Percentiles rank a stretch among this genome's conserved stretches.
Conservation (phyloP, 2,329 filamentous ascomycete species). For the Colletotrichum incanum region DNA sequence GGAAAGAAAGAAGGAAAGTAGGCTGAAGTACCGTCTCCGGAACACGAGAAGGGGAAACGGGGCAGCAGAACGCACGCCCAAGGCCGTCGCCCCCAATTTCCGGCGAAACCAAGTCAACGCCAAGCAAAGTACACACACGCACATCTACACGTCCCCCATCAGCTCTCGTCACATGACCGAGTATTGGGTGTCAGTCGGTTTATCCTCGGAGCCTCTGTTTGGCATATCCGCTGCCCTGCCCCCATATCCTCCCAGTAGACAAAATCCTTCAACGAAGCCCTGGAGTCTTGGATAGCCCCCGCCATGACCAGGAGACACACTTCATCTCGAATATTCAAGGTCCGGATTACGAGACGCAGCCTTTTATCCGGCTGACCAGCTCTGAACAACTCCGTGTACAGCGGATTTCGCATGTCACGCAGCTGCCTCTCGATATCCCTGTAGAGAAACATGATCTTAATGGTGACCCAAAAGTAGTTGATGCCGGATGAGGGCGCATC, state of each 20-base stretch:
- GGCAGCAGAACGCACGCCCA: too few relatives aligned
- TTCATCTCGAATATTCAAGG: background rate
- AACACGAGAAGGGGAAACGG: background rate
- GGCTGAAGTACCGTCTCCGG: background rate
- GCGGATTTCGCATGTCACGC: constrained; percentile 46
- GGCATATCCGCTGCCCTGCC: constrained; percentile 10
- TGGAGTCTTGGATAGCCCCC: background rate
- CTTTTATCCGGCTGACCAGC: background rate
- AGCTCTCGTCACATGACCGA: background rate
- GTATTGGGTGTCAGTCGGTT: background rate
- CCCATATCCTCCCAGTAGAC: constrained; percentile 13
- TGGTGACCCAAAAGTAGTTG: constrained; percentile 53
- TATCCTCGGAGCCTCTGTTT: background rate
- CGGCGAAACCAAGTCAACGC: background rate
- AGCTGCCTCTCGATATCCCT: constrained; percentile 50
- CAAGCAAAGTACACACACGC: background rate
- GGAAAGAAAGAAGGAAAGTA: background rate
- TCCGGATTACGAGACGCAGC: background rate
- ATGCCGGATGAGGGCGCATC: constrained; percentile 50
- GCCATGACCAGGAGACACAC: constrained; percentile 3
- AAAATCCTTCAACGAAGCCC: background rate
- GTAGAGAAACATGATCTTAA: constrained; percentile 47
- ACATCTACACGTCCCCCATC: background rate
- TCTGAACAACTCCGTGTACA: constrained; percentile 18
- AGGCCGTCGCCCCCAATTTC: background rate